phyloP scores from a whole-genome alignment of 257 asterid species.

The Nicotiana paniculata region DNA sequence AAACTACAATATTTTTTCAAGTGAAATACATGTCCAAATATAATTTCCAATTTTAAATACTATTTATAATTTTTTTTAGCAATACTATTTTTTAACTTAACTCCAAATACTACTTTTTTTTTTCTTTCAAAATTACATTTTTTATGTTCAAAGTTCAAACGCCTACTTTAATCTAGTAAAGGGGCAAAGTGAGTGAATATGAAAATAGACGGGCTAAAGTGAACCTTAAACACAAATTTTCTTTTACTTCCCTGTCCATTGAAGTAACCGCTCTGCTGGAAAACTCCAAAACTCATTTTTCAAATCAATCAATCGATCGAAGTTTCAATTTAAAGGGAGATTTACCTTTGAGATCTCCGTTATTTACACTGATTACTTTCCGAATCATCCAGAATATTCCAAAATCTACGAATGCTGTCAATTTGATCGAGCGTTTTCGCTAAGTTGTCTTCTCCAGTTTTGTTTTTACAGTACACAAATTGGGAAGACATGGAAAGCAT shows the following conservation, averaged over 20 bases:
- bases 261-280: neutral
- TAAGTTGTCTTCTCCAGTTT: neutral
- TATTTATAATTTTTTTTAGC: no score
- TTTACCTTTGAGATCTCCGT: neutral
- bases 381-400: neutral
- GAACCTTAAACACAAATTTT: neutral
- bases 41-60: no score
- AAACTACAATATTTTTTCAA: no score
- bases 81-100: no score
- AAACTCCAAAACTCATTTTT: neutral
- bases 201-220: neutral
- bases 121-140: no score
- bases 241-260: neutral
- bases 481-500: conserved; percentile 39
- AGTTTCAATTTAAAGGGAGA: neutral
- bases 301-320: neutral
- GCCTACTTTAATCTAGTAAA: neutral
- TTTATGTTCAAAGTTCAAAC: no score
- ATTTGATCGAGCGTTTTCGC: neutral
- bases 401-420: neutral
- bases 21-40: no score
- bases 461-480: neutral
- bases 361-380: neutral
- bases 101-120: no score
- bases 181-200: neutral